These are phyloP conservation scores for Zizania palustris DNA, from an alignment of 202 grass and related monocot genomes.

Conservation along the genomic window DNA sequence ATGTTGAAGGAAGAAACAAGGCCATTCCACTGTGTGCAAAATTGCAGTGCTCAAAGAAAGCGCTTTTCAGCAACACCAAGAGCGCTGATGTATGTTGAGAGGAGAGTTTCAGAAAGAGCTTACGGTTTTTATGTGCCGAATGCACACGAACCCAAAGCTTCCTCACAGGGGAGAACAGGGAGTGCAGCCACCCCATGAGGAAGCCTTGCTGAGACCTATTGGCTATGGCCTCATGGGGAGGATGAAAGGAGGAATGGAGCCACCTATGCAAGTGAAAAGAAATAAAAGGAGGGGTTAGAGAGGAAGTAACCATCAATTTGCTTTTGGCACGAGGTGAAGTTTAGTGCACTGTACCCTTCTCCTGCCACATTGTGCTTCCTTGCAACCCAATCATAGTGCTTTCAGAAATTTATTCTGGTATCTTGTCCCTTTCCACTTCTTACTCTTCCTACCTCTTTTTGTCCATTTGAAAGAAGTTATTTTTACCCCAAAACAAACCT, in stretches of 20 bases:
- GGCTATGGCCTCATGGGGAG: no score
- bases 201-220: no score
- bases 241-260: not conserved
- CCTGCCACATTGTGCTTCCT: slow-evolving; percentile 48
- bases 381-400: slow-evolving; percentile 49
- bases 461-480: slow-evolving; percentile 28
- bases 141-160: slow-evolving; percentile 61
- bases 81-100: not conserved
- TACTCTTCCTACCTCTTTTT: slow-evolving; percentile 30
- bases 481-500: slow-evolving; percentile 45
- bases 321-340: slow-evolving; percentile 56
- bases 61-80: not conserved
- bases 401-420: slow-evolving; percentile 51
- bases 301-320: slow-evolving; percentile 49
- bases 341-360: slow-evolving; percentile 49
- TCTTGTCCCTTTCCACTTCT: slow-evolving; percentile 58
- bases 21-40: not conserved
- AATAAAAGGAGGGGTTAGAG: slow-evolving; percentile 31
- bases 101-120: not conserved
- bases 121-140: slow-evolving; percentile 52
- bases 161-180: slow-evolving; percentile 67
- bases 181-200: slow-evolving; percentile 62
- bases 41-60: not conserved
- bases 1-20: not conserved
- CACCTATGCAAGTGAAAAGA: slow-evolving; percentile 3